These are phyloP conservation scores for Plasmodium vinckei DNA, from an alignment of 169 alveolate species.

Conservation along the genomic window DNA sequence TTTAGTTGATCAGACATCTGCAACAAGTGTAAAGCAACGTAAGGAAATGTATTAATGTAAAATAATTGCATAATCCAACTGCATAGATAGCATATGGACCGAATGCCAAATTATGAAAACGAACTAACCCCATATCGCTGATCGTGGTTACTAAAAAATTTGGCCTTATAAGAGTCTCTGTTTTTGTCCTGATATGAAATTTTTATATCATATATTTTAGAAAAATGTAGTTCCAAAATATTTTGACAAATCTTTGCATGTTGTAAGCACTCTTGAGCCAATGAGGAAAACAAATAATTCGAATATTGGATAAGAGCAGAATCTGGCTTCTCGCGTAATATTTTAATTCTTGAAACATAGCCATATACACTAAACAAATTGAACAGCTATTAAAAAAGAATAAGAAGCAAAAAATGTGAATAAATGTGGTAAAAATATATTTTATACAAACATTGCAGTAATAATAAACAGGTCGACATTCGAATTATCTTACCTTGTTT, in stretches of 20 bases:
- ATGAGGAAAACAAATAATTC: conserved; percentile 78
- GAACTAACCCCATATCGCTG: conserved; percentile 57
- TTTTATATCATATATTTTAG: conserved; percentile 80
- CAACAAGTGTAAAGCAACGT: background rate
- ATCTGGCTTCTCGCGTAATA: conserved; percentile 82
- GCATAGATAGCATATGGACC: background rate
- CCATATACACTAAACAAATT: conserved; percentile 84
- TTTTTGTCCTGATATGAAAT: conserved; percentile 51
- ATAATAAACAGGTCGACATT: too few relatives aligned
- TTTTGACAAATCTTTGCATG: conserved; percentile 63
- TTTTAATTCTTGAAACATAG: conserved; percentile 79
- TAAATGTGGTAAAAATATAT: too few relatives aligned
- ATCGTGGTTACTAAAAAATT: conserved; percentile 48
- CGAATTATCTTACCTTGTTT: conserved; percentile 54
- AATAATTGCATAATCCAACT: background rate
- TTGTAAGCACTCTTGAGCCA: conserved; percentile 79
- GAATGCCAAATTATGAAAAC: background rate
- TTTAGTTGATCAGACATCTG: conserved; percentile 79
- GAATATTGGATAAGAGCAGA: conserved; percentile 83
- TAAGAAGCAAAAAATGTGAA: background rate
- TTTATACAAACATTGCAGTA: too few relatives aligned
- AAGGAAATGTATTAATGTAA: background rate
- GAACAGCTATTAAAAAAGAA: conserved; percentile 76
- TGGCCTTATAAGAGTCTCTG: conserved; percentile 50
- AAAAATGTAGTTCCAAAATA: conserved; percentile 76